Evolutionary conservation across 345 rosid species (phyloP).

Genomic region (Lepidium didymum): DNA sequence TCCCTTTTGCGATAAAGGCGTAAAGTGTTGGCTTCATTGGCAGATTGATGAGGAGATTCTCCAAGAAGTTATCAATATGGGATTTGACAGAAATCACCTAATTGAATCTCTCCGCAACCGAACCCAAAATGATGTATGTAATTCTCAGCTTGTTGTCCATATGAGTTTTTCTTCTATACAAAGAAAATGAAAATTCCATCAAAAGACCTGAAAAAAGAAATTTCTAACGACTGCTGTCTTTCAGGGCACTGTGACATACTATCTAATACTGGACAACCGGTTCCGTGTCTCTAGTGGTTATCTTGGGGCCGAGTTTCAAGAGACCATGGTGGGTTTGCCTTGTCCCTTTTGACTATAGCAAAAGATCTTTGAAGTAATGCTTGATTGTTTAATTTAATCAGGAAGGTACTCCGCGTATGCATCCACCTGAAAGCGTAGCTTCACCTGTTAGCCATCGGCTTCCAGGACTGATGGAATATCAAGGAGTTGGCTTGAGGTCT

Average conservation of each 20-base stretch:
- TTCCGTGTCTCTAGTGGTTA: constrained; percentile 61
- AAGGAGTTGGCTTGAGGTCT: constrained; percentile 54
- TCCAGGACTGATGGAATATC: constrained; percentile 66
- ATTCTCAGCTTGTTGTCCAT: constrained; percentile 5
- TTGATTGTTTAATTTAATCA: constrained; percentile 22
- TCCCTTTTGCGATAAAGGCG: neutral
- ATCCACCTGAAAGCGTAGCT: constrained; percentile 49
- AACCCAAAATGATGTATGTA: constrained; percentile 58
- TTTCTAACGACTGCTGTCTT: constrained; percentile 13
- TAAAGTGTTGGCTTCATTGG: constrained; percentile 5
- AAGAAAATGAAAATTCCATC: neutral
- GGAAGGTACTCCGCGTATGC: constrained; percentile 68
- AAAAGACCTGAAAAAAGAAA: neutral
- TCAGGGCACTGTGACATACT: constrained; percentile 93
- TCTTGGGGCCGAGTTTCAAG: constrained; percentile 75
- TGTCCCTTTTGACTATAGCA: neutral
- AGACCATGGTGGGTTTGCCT: constrained; percentile 48
- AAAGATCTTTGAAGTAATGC: neutral
- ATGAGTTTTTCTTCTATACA: constrained; percentile 2
- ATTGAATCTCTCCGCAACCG: constrained; percentile 73
- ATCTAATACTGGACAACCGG: constrained; percentile 74
- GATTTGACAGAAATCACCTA: constrained; percentile 59
- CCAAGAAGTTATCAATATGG: constrained; percentile 63
- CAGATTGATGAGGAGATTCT: constrained; percentile 92
- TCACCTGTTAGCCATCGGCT: constrained; percentile 53